Evolutionary conservation across 345 rosid genomes (phyloP), one percentile per base, ranked within the genome.

Genomic region (Chamaenerion angustifolium): DNA sequence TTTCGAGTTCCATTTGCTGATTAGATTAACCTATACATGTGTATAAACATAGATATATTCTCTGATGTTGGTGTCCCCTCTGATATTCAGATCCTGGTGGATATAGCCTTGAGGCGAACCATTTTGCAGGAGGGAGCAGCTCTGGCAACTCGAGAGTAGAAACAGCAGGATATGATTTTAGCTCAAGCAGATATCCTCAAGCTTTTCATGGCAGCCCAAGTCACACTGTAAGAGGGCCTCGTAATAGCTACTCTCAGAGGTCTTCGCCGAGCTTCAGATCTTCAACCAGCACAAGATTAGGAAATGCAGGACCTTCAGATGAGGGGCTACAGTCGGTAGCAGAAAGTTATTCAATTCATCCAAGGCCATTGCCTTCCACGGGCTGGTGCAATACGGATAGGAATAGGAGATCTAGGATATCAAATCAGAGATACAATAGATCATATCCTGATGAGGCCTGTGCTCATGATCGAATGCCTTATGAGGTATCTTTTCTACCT

Each of bases 261-360:
- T 64, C 92, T 55, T 56, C 57, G 54, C 82, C 82, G 19, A 57
- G 71, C 51, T 75, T 76, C 51, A 77, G 89, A 74, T 72, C 80
- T 56, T 73, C 85, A 40, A 76, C 71, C 61, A 56, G 59, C 58
- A 50, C 62, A 71, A 73, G 55, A 25, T 40, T 66, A 37, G 82
- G 81, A 51, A 83, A 76, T 63, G 73, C 51, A 42, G 63, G 74
- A 43, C 65, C 75, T 42, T 67, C 75, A 12, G 84, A 75, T 42
- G 87, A 70, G 46, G 70, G 80, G 56, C 59, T 76, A 67, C 86
- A 64, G 52, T 49, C 72, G 57, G 68, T 59, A 56, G 55, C 64
- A 45, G 97, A 84, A 70, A 71, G 56, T 69, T 76, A 68, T 56
- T 62, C 83, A 15, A 78, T 93, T 65, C 83, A 76, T 64, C 55